Percentiles rank a stretch among this genome's conserved stretches.
Conservation (phyloP, 495 filamentous ascomycete genomes). For the Halenospora varia region DNA sequence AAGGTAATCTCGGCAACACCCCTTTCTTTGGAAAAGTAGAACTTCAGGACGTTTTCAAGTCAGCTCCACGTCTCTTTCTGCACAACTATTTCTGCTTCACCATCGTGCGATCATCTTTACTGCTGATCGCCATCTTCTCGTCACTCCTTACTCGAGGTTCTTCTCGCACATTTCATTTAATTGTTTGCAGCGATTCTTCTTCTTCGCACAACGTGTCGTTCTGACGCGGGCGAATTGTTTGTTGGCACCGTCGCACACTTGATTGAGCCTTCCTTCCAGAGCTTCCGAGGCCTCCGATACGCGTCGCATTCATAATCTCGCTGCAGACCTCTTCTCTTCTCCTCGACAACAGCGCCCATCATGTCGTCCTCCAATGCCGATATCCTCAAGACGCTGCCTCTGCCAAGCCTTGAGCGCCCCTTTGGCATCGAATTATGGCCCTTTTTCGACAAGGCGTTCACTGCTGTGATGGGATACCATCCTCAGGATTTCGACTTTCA, state of each 20-base stretch:
- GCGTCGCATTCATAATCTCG: background rate
- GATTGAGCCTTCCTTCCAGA: background rate
- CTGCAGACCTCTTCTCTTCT: conserved; percentile 4
- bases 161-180: conserved; percentile 14
- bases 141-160: conserved; percentile 31
- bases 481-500: conserved; percentile 68
- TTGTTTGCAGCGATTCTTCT: background rate
- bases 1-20: conserved; percentile 1
- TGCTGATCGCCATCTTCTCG: conserved; percentile 19
- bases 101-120: background rate
- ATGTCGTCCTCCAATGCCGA: conserved; percentile 41
- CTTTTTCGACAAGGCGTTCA: conserved; percentile 82
- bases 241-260: background rate
- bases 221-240: background rate
- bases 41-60: no score
- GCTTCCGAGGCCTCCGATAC: conserved; percentile 1
- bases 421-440: conserved; percentile 94
- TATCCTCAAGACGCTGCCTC: conserved; percentile 58
- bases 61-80: background rate
- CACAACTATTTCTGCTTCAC: background rate
- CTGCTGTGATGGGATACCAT: conserved; percentile 64
- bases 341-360: background rate
- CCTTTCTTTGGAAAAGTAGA: background rate
- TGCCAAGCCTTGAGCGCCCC: conserved; percentile 83
- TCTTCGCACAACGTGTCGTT: conserved; percentile 5